Percentiles rank a stretch among this genome's conserved stretches.
Evolutionary conservation across 441 rosid genomes (phyloP).

Genomic region (Syzygium syzygioides): DNA sequence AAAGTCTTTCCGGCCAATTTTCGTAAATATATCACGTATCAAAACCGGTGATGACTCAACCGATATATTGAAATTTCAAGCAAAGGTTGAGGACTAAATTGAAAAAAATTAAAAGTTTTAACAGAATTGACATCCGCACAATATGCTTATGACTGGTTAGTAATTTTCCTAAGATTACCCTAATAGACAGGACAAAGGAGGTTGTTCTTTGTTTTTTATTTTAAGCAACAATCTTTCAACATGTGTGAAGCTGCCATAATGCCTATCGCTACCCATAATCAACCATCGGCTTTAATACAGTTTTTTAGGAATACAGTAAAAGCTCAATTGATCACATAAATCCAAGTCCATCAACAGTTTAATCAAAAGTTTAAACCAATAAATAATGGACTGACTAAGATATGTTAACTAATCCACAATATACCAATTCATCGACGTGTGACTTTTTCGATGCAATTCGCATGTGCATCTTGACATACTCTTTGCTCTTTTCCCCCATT

Average conservation of each 20-base stretch:
- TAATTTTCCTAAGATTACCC: rapidly evolving
- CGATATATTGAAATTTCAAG: rapidly evolving
- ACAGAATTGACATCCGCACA: rapidly evolving
- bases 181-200: background rate
- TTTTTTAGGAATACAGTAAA: rapidly evolving
- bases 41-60: rapidly evolving
- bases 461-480: background rate
- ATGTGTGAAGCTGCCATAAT: background rate
- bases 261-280: background rate
- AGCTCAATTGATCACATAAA: background rate
- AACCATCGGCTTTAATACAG: background rate
- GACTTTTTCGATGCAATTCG: background rate
- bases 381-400: background rate
- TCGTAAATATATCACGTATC: rapidly evolving
- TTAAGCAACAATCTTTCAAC: background rate
- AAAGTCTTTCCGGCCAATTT: rapidly evolving
- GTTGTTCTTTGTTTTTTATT: background rate
- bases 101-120: background rate
- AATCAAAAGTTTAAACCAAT: background rate
- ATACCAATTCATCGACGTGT: background rate
- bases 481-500: background rate
- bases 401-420: too few species aligned
- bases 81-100: background rate
- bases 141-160: background rate
- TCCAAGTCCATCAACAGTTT: background rate